phyloP scores from a whole-genome alignment of 2,329 filamentous ascomycete species.

The Septoria petroselini region DNA sequence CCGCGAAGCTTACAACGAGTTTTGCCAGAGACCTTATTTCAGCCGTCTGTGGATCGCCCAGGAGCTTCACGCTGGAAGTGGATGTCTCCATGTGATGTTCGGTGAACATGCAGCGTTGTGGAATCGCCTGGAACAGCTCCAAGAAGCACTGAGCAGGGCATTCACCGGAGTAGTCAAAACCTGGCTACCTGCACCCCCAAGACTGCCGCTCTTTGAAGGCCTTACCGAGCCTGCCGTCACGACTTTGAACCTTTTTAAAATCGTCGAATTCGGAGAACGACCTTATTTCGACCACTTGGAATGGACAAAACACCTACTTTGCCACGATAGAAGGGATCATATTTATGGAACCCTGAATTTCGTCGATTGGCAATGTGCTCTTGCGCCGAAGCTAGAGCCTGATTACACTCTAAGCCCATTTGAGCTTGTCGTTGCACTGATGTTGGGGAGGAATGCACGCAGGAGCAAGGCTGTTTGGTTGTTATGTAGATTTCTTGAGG shows the following conservation, averaged over 20 bases:
- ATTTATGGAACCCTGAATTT: background rate
- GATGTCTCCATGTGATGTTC: background rate
- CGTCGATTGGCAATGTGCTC: background rate
- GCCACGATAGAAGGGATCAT: background rate
- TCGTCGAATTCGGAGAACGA: background rate
- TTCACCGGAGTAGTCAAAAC: too few relatives aligned
- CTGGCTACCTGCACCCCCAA: background rate
- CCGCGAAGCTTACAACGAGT: background rate
- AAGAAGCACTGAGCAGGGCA: background rate
- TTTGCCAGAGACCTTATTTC: background rate
- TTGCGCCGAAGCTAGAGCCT: background rate
- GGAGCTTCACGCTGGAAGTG: background rate
- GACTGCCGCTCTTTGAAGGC: background rate
- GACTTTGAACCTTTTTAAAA: background rate
- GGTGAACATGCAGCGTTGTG: background rate
- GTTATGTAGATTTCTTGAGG: background rate
- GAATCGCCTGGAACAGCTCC: background rate
- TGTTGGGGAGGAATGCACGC: background rate
- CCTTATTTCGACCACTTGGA: background rate
- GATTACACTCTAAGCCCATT: background rate
- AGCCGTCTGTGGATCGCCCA: background rate
- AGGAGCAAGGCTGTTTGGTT: background rate
- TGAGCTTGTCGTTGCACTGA: background rate
- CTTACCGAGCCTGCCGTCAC: background rate
- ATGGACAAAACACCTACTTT: background rate